Conservation (phyloP, 2,329 filamentous ascomycete genomes). For the Sporothrix humicola region DNA sequence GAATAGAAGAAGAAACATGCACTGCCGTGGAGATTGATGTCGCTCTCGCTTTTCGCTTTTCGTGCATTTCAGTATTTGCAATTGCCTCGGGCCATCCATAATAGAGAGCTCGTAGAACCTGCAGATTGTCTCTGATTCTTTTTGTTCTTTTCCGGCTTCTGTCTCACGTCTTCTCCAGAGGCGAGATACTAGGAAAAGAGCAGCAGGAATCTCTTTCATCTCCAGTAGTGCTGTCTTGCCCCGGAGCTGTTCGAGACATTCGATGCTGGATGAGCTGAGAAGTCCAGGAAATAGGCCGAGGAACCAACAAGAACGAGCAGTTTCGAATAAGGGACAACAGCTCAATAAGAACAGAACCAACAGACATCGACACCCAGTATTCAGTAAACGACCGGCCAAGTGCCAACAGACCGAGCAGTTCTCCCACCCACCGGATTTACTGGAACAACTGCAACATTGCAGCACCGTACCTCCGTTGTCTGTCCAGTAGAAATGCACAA, state of each 20-base stretch:
- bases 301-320: neutral
- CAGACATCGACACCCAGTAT: no score
- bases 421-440: conserved; percentile 14
- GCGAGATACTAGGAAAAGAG: no score
- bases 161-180: neutral
- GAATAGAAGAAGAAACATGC: neutral
- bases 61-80: no score
- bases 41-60: no score
- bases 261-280: neutral
- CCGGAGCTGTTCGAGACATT: neutral
- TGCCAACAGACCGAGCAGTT: neutral
- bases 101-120: neutral
- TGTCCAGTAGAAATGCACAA: neutral
- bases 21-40: conserved; percentile 15
- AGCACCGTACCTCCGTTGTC: neutral
- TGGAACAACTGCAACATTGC: neutral
- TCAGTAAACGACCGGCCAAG: neutral
- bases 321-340: neutral
- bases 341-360: neutral
- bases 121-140: conserved; percentile 1
- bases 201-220: neutral
- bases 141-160: conserved; percentile 12
- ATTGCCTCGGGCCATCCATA: neutral
- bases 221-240: neutral
- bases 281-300: neutral